Conservation (phyloP, 805 yeast species). For the Zygosaccharomyces siamensis region DNA sequence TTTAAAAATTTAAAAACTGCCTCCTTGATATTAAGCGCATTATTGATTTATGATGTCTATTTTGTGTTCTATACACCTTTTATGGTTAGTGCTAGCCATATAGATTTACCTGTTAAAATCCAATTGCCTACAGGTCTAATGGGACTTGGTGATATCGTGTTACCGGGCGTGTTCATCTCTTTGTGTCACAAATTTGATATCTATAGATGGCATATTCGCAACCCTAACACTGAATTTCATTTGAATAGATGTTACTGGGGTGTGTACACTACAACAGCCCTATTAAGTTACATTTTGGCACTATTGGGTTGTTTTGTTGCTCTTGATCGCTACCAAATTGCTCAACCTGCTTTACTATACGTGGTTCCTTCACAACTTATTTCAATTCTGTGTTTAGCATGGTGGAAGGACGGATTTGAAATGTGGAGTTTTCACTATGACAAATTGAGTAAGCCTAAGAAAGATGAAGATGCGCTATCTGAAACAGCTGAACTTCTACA, state of each 20-base stretch:
- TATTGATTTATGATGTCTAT: slow-evolving; percentile 59
- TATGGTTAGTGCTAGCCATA: slow-evolving; percentile 52
- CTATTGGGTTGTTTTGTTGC: slow-evolving; percentile 41
- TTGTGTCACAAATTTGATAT: slow-evolving; percentile 54
- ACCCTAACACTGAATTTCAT: slow-evolving; percentile 38
- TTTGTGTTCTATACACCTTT: slow-evolving; percentile 61
- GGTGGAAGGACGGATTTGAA: slow-evolving; percentile 40
- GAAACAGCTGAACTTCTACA: not conserved
- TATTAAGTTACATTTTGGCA: slow-evolving; percentile 48
- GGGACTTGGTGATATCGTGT: slow-evolving; percentile 63
- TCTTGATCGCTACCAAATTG: slow-evolving; percentile 38
- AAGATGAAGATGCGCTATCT: slow-evolving; percentile 15
- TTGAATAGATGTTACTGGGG: slow-evolving; percentile 35
- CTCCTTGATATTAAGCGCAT: slow-evolving; percentile 41
- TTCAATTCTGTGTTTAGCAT: slow-evolving; percentile 35
- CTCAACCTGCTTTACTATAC: slow-evolving; percentile 67
- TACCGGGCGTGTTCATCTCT: slow-evolving; percentile 53
- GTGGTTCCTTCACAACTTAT: slow-evolving; percentile 47
- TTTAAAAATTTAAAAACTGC: slow-evolving; percentile 46
- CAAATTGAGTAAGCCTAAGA: not conserved
- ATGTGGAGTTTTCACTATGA: slow-evolving; percentile 39
- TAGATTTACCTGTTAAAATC: slow-evolving; percentile 46
- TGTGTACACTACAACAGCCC: slow-evolving; percentile 43
- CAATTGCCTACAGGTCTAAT: slow-evolving; percentile 36
- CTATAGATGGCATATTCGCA: slow-evolving; percentile 35